Base-by-base conservation (phyloP, 768 basidiomycete species). In the Russula olivacea region DNA sequence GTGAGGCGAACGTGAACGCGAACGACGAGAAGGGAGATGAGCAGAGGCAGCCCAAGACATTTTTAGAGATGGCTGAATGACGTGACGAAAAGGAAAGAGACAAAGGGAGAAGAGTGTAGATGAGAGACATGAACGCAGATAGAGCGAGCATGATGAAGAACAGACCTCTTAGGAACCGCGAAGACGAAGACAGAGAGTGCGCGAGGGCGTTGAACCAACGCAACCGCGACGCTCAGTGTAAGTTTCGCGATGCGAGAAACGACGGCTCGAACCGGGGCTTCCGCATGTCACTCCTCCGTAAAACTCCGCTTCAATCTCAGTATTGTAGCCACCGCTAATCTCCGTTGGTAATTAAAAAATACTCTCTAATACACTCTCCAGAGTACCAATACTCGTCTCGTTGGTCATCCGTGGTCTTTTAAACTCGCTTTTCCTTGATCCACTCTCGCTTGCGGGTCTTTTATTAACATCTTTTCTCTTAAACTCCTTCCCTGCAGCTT, bases 61-160 rank as follows among this genome's bases (percentile, higher is more conserved):
- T 76, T 76, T 61, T 78, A 76, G n/a, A 77, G 72, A 74, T 74
- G 77, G 75, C 78, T 75, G 74, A 74, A 74, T 70, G 68, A 70
- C 76, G 77, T 76, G 74, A 81, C 78, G 81, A 78, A 81, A 79
- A 80, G 77, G 78, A 76, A 75, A 63, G 71, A 79, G 71, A 76
- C 73, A 59, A 55, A 21, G 54, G 63, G 74, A 75, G 75, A 81
- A 77, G 79, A 82, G 74, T 80, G 81, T 79, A 80, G 78, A 84
- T 86, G 79, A 87, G 84, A 83, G 84, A 79, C 84, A 82, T 81
- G 71, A 74, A 80, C 77, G 79, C 82, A 80, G 79, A 78, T 83
- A 82, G 83, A 86, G 83, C 86, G 87, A 85, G 88, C 89, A 91
- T 90, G 83, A 85, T 83, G 85, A 85, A 86, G 86, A 82, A 92